A percentile compares a stretch with the other conserved stretches of the same genome.
These are phyloP conservation scores for Mycena citricolor DNA, from an alignment of 1,284 basidiomycete genomes.

Conservation along the genomic window DNA sequence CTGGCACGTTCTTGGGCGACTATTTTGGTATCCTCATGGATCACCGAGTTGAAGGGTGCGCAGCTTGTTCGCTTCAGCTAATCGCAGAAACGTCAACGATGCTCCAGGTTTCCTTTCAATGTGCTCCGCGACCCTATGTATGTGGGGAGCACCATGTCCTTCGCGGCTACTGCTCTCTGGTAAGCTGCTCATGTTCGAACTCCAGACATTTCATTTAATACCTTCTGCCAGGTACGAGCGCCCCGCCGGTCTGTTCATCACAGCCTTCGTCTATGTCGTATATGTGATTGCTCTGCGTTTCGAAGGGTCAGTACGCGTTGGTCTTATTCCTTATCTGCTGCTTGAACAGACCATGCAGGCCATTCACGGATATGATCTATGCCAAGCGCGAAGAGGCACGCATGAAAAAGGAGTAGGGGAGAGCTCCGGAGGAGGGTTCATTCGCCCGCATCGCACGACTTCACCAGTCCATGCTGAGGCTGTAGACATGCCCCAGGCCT, in stretches of 20 bases:
- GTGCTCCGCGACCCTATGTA: conserved; percentile 96
- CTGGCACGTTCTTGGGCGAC: conserved; percentile 94
- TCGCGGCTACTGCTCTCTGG: conserved; percentile 83
- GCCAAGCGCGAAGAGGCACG: conserved; percentile 48
- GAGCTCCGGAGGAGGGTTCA: not conserved
- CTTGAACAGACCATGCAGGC: conserved; percentile 41
- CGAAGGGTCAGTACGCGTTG: conserved; percentile 69
- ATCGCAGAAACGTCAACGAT: not conserved
- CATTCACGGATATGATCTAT: conserved; percentile 84
- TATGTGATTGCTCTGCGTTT: conserved; percentile 82
- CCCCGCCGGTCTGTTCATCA: conserved; percentile 77
- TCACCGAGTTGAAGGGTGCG: conserved; percentile 68
- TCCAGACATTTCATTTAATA: conserved; percentile 3
- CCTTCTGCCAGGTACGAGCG: conserved; percentile 74
- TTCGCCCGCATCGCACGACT: not conserved
- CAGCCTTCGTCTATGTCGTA: conserved; percentile 76
- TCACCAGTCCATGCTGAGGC: conserved; percentile 2
- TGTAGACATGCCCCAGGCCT: no score
- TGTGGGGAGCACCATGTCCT: conserved; percentile 86
- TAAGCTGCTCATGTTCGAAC: conserved; percentile 35
- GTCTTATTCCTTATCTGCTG: not conserved
- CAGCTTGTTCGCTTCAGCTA: conserved; percentile 4
- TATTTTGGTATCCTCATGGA: conserved; percentile 99
- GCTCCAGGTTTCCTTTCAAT: conserved; percentile 85
- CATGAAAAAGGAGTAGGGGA: conserved; percentile 27